phyloP scores from a whole-genome alignment of 371 early-diverging fungal species.

The Apophysomyces sp. region DNA sequence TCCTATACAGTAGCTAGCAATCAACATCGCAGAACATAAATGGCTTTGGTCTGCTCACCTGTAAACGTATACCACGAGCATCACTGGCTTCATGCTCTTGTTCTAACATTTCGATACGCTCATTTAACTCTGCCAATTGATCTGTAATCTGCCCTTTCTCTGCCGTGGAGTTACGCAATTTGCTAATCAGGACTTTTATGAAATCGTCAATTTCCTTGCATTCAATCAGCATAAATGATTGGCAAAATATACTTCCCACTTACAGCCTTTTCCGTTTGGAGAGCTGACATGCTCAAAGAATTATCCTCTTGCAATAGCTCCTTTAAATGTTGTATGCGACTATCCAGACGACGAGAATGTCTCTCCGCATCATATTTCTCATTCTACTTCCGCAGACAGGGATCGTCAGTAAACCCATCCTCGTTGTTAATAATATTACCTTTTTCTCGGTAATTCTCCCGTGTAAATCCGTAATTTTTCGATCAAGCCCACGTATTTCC shows the following conservation, averaged over 20 bases:
- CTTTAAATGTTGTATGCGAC: background rate
- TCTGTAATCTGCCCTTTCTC: background rate
- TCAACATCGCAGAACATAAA: no score
- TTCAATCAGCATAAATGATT: background rate
- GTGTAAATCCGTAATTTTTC: background rate
- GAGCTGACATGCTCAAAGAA: conserved; percentile 58
- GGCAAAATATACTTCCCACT: conserved; percentile 21
- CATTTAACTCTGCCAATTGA: conserved; percentile 2
- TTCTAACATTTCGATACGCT: conserved; percentile 8
- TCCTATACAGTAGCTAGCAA: background rate
- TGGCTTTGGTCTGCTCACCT: no score
- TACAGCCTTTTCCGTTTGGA: conserved; percentile 49
- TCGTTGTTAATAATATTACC: background rate
- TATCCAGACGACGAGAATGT: background rate
- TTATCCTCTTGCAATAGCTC: conserved; percentile 56
- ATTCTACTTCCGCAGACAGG: background rate
- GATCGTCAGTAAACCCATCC: background rate
- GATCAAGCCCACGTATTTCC: background rate
- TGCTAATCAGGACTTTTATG: conserved; percentile 1
- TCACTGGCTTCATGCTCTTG: conserved; percentile 5
- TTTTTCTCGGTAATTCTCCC: background rate
- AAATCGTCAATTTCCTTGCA: conserved; percentile 8
- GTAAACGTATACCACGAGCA: no score
- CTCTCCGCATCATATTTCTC: background rate
- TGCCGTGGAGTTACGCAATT: conserved; percentile 12